A percentile compares a stretch with the other conserved stretches of the same genome.
Evolutionary conservation across 345 rosid species (phyloP).

Genomic region (Isatis tinctoria): DNA sequence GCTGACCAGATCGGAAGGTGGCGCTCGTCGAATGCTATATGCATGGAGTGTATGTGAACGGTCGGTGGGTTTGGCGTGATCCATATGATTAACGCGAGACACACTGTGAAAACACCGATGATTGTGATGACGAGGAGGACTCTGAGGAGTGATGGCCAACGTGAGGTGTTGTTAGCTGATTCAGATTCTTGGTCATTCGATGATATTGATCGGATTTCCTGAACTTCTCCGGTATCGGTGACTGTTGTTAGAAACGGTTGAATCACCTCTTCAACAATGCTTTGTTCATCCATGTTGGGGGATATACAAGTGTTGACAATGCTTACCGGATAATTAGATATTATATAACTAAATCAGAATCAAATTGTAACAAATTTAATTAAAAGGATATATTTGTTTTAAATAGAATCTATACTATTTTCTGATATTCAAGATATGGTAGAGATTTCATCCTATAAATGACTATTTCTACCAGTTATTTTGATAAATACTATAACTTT

Average conservation of each 20-base stretch:
- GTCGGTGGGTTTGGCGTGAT: slow-evolving; percentile 23
- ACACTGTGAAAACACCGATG: neutral
- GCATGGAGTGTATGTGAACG: slow-evolving; percentile 10
- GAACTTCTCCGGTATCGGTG: neutral
- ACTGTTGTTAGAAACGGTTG: neutral
- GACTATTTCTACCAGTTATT: neutral
- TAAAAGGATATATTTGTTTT: neutral
- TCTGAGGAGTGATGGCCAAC: neutral
- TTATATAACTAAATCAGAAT: neutral
- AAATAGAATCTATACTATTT: neutral
- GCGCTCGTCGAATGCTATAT: neutral
- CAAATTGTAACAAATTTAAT: neutral
- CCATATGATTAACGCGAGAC: slow-evolving; percentile 1
- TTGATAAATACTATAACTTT: neutral
- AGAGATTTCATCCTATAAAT: neutral
- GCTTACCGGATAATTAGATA: neutral
- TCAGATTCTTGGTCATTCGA: neutral
- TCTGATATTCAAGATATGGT: neutral
- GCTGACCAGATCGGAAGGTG: slow-evolving; percentile 17
- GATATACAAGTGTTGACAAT: neutral
- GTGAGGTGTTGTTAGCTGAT: slow-evolving; percentile 9
- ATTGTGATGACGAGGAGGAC: neutral
- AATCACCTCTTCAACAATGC: neutral
- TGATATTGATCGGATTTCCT: neutral
- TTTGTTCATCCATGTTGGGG: neutral